phyloP scores from a whole-genome alignment of 2,329 filamentous ascomycete species.

The Fusarium compactum region DNA sequence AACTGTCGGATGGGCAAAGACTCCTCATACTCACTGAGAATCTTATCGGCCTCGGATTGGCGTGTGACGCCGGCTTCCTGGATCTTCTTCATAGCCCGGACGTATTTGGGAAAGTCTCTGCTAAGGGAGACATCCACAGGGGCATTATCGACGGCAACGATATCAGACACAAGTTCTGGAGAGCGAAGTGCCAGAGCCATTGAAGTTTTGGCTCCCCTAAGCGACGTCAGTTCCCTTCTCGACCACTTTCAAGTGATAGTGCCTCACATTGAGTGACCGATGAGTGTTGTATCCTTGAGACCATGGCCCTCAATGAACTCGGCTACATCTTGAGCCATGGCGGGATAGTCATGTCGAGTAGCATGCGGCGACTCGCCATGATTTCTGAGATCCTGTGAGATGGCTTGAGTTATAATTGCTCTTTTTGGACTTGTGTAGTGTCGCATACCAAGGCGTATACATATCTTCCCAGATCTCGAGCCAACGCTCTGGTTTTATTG shows the following conservation, averaged over 20 bases:
- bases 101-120: constrained; percentile 81
- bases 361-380: constrained; percentile 91
- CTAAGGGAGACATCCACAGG: constrained; percentile 83
- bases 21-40: constrained; percentile 79
- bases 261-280: constrained; percentile 91
- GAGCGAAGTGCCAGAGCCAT: constrained; percentile 85
- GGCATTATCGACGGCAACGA: constrained; percentile 92
- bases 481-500: constrained; percentile 71
- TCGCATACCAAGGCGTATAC: constrained; percentile 81
- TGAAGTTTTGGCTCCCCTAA: constrained; percentile 88
- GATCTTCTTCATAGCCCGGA: constrained; percentile 86
- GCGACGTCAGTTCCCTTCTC: neutral
- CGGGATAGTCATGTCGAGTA: constrained; percentile 79
- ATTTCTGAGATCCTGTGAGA: constrained; percentile 82
- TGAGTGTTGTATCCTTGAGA: constrained; percentile 78
- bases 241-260: neutral
- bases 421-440: constrained; percentile 4
- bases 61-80: constrained; percentile 75
- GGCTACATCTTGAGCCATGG: constrained; percentile 86
- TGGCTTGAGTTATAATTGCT: constrained; percentile 27
- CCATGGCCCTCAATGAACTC: constrained; percentile 80
- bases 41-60: constrained; percentile 82
- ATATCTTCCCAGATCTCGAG: constrained; percentile 81
- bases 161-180: constrained; percentile 73
- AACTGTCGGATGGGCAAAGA: constrained; percentile 87